These are phyloP conservation scores for Venturia effusa DNA, from an alignment of 2,329 filamentous ascomycete genomes.

Conservation along the genomic window DNA sequence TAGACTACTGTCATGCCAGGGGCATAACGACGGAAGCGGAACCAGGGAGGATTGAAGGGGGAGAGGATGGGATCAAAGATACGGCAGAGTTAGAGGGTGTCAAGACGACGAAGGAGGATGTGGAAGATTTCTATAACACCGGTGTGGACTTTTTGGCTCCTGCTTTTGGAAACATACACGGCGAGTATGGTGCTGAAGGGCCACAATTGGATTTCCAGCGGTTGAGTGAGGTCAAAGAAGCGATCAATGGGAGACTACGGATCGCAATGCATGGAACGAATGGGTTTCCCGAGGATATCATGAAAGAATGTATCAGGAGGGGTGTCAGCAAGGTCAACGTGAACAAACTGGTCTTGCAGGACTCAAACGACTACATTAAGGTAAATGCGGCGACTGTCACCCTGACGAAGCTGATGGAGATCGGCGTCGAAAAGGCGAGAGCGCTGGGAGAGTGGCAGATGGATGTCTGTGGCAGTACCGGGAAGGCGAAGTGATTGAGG, in stretches of 20 bases:
- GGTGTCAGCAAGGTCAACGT: conserved; percentile 49
- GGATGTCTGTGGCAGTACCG: conserved; percentile 36
- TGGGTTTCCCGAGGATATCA: conserved; percentile 39
- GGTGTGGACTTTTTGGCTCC: conserved; percentile 67
- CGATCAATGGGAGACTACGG: conserved; percentile 12
- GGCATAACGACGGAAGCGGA: conserved; percentile 57
- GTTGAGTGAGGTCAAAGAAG: neutral
- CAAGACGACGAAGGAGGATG: conserved; percentile 58
- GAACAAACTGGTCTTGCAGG: conserved; percentile 41
- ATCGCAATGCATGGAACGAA: conserved; percentile 48
- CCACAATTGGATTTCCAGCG: conserved; percentile 29
- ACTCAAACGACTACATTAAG: conserved; percentile 21
- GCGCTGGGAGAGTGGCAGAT: conserved; percentile 37
- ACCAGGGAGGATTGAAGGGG: conserved; percentile 59
- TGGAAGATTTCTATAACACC: conserved; percentile 57
- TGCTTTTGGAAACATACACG: conserved; percentile 68
- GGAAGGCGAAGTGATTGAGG: conserved; percentile 25
- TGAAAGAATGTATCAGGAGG: conserved; percentile 39
- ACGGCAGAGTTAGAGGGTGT: conserved; percentile 51
- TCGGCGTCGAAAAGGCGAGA: conserved; percentile 33
- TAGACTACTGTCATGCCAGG: conserved; percentile 50
- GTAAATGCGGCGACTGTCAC: conserved; percentile 26
- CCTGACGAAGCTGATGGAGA: conserved; percentile 34
- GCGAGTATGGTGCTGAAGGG: conserved; percentile 57
- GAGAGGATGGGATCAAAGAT: conserved; percentile 65